phyloP scores from a whole-genome alignment of 2,329 filamentous ascomycete species.

The Colletotrichum graminicola region DNA sequence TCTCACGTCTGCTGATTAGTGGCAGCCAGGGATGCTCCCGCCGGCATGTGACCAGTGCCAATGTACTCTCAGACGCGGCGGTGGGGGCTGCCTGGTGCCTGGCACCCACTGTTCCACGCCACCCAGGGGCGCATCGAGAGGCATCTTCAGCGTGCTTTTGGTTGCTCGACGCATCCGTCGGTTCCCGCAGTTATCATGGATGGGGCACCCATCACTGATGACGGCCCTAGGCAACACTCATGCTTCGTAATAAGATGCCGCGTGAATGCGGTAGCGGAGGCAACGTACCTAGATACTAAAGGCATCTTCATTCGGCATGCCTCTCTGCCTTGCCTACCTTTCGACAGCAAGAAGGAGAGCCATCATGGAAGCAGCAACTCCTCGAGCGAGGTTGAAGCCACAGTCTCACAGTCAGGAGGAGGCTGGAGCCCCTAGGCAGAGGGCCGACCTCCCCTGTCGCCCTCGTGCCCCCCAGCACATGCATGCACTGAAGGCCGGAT shows the following conservation, averaged over 20 bases:
- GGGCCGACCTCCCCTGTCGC: slow-evolving; percentile 19
- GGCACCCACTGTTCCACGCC: slow-evolving; percentile 29
- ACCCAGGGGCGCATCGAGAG: slow-evolving; percentile 10
- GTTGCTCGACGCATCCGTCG: slow-evolving; percentile 26
- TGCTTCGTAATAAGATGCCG: slow-evolving; percentile 1
- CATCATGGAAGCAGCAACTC: background rate
- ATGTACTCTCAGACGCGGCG: slow-evolving; percentile 22
- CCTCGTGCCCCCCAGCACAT: slow-evolving; percentile 31
- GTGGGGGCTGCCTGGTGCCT: slow-evolving; percentile 25
- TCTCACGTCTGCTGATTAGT: slow-evolving; percentile 24
- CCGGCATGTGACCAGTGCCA: slow-evolving; percentile 36
- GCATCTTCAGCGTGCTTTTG: slow-evolving; percentile 34
- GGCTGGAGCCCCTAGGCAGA: background rate
- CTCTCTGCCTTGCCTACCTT: background rate
- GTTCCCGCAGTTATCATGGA: slow-evolving; percentile 23
- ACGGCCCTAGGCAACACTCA: slow-evolving; percentile 18
- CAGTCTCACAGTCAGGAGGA: background rate
- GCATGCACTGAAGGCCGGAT: slow-evolving; percentile 40
- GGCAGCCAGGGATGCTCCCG: slow-evolving; percentile 25
- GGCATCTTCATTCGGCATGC: background rate
- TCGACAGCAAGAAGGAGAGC: no score
- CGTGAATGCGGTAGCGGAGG: background rate
- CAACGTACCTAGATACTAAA: background rate
- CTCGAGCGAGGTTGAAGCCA: background rate
- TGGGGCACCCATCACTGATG: slow-evolving; percentile 7